phyloP scores from a whole-genome alignment of 1,284 basidiomycete genomes.

The Termitomyces sp. region DNA sequence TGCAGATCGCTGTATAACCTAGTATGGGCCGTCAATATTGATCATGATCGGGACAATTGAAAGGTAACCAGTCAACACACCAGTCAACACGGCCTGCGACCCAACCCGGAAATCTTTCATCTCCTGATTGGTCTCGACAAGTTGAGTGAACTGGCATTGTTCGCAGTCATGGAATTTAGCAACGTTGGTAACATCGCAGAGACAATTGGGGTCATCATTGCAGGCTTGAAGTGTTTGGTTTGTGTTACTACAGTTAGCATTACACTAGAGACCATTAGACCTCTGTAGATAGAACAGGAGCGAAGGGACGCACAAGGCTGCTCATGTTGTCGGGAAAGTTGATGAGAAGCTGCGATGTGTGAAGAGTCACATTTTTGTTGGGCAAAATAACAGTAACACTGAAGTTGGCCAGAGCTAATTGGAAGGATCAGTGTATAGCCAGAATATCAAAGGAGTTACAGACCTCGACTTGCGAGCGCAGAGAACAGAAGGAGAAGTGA shows the following conservation, averaged over 20 bases:
- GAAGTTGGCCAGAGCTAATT: slow-evolving; percentile 40
- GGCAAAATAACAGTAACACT: slow-evolving; percentile 39
- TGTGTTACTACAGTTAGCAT: slow-evolving; percentile 32
- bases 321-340: slow-evolving; percentile 35
- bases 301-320: slow-evolving; percentile 33
- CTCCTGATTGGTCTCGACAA: slow-evolving; percentile 45
- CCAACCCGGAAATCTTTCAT: slow-evolving; percentile 53
- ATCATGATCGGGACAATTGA: neutral
- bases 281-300: neutral
- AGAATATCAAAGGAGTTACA: neutral
- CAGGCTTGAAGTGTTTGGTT: slow-evolving; percentile 35
- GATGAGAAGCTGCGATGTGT: slow-evolving; percentile 44
- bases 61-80: slow-evolving; percentile 28
- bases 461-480: slow-evolving; percentile 53
- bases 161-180: slow-evolving; percentile 44
- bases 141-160: slow-evolving; percentile 55
- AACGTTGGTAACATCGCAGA: slow-evolving; percentile 43
- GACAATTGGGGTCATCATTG: slow-evolving; percentile 39
- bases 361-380: slow-evolving; percentile 29
- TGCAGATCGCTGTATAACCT: slow-evolving; percentile 3
- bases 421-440: neutral
- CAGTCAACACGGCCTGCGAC: slow-evolving; percentile 46
- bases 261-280: slow-evolving; percentile 36
- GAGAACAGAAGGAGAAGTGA: slow-evolving; percentile 28
- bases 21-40: neutral